These are phyloP conservation scores for Cladosporium colombiae DNA, from an alignment of 2,329 filamentous ascomycete species.

Conservation along the genomic window DNA sequence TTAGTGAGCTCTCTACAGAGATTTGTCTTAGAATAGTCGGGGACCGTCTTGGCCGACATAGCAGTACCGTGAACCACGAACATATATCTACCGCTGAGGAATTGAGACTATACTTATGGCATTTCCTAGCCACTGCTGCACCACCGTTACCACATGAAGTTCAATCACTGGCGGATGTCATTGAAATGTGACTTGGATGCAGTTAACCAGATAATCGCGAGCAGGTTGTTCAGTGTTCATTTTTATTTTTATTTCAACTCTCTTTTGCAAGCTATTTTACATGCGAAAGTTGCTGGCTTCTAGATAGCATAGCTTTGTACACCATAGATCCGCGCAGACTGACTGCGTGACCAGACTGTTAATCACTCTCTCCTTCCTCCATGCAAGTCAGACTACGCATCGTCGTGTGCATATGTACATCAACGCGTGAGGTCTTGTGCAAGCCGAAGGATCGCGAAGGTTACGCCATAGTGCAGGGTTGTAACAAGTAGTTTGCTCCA, in stretches of 20 bases:
- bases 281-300: too few species aligned
- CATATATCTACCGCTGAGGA: neutral
- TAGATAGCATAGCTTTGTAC: neutral
- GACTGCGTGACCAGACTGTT: neutral
- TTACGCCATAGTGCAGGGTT: neutral
- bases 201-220: neutral
- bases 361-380: neutral
- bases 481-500: neutral
- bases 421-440: neutral
- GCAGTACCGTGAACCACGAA: neutral
- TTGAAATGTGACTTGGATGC: neutral
- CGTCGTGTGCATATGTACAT: neutral
- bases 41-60: too few species aligned
- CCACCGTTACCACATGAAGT: neutral
- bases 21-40: too few species aligned
- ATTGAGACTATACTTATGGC: neutral
- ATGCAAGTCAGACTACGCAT: neutral
- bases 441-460: neutral
- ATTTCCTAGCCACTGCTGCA: neutral
- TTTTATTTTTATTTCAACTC: too few species aligned
- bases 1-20: too few species aligned
- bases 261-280: too few species aligned
- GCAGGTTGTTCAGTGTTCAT: neutral
- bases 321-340: neutral
- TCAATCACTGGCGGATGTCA: neutral